These are phyloP conservation scores for Saturnispora besseyi DNA, from an alignment of 805 yeast species.

Conservation along the genomic window DNA sequence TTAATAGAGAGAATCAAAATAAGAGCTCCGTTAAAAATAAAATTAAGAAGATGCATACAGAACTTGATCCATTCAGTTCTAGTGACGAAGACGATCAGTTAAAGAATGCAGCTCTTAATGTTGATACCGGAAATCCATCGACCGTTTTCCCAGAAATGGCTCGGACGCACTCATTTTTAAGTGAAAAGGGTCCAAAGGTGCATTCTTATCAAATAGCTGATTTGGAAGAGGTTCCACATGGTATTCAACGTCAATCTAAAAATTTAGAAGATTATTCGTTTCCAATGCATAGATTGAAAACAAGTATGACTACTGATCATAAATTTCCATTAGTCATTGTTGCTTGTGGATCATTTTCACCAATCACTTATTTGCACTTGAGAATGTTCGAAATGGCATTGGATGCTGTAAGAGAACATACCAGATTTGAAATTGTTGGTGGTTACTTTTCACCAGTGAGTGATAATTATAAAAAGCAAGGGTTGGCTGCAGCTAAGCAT, in stretches of 20 bases:
- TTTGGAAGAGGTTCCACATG: conserved; percentile 94
- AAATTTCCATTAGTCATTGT: conserved; percentile 89
- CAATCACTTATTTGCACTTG: conserved; percentile 87
- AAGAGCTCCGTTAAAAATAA: conserved; percentile 18
- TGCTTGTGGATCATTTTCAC: conserved; percentile 96
- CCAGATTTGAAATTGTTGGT: conserved; percentile 90
- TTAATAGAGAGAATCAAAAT: conserved; percentile 13
- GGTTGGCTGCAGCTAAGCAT: conserved; percentile 80
- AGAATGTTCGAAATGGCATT: conserved; percentile 99
- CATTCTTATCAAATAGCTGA: conserved; percentile 72
- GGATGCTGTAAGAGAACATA: conserved; percentile 84
- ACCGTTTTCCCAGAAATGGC: conserved; percentile 16
- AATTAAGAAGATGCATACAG: conserved; percentile 40
- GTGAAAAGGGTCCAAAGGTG: conserved; percentile 32
- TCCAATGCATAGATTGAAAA: conserved; percentile 80
- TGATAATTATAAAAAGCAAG: conserved; percentile 88
- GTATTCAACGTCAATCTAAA: conserved; percentile 81
- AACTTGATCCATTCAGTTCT: conserved; percentile 48
- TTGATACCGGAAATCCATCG: background rate
- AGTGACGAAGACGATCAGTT: conserved; percentile 31
- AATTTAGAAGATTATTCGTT: conserved; percentile 59
- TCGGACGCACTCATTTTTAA: conserved; percentile 25
- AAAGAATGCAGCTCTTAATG: background rate
- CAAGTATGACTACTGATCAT: conserved; percentile 56
- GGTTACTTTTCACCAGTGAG: conserved; percentile 94